Conservation (phyloP, 306 rosid species). For the Lathyrus tuberosus region DNA sequence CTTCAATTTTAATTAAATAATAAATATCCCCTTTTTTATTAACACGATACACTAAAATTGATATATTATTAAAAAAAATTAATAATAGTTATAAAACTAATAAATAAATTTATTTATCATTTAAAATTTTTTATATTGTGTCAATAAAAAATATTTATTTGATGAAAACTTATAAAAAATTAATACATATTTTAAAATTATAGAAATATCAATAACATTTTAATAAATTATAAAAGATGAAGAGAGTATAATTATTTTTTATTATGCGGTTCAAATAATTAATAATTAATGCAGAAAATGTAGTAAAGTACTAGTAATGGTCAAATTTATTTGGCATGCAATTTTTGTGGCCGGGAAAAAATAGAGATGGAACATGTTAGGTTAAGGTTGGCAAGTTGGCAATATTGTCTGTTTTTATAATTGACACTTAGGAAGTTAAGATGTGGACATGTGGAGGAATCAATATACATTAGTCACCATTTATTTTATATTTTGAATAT, state of each 20-base stretch:
- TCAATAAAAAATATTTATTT: too few relatives aligned
- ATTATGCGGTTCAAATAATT: not conserved
- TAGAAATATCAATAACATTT: too few relatives aligned
- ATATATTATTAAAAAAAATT: too few relatives aligned
- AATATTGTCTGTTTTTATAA: slow-evolving; percentile 17
- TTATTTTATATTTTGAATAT: slow-evolving; percentile 19
- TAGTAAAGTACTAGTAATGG: slow-evolving; percentile 1
- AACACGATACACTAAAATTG: too few relatives aligned
- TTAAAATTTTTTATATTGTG: too few relatives aligned
- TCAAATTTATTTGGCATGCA: slow-evolving; percentile 5
- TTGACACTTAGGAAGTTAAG: slow-evolving; percentile 36
- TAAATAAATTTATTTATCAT: too few relatives aligned
- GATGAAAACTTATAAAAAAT: too few relatives aligned
- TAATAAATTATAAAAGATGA: too few relatives aligned
- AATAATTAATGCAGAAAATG: slow-evolving; percentile 5
- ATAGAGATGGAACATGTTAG: not conserved
- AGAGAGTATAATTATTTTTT: not conserved
- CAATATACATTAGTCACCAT: slow-evolving; percentile 38
- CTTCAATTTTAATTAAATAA: too few relatives aligned
- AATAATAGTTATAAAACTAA: too few relatives aligned
- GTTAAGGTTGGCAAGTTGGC: slow-evolving; percentile 30
- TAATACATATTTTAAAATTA: too few relatives aligned
- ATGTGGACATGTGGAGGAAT: slow-evolving; percentile 32
- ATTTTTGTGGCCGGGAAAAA: not conserved
- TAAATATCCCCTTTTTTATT: too few relatives aligned